phyloP scores from a whole-genome alignment of 2,329 filamentous ascomycete species.

The Trichoderma harzianum region DNA sequence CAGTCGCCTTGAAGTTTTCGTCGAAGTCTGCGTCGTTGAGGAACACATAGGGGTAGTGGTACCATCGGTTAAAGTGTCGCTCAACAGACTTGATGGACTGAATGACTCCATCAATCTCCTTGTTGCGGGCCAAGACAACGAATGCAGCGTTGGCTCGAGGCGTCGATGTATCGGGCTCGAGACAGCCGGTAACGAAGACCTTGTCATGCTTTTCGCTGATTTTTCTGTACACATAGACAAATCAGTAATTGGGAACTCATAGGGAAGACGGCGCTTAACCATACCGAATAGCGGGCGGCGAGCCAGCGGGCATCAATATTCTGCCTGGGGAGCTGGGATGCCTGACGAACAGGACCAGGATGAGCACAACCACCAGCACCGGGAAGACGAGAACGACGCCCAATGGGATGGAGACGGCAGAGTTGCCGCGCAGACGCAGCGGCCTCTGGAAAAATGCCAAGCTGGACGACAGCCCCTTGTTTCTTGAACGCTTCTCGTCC shows the following conservation, averaged over 20 bases:
- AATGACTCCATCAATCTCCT: constrained; percentile 92
- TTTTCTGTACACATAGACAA: constrained; percentile 56
- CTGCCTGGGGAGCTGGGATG: constrained; percentile 80
- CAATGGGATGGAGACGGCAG: constrained; percentile 85
- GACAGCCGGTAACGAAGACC: constrained; percentile 88
- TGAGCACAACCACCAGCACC: constrained; percentile 83
- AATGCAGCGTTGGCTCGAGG: constrained; percentile 92
- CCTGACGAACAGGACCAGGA: constrained; percentile 82
- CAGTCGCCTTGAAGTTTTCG: constrained; percentile 82
- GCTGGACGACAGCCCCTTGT: constrained; percentile 43
- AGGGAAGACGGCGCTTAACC: constrained; percentile 27
- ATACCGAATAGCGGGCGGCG: constrained; percentile 86
- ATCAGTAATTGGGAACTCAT: constrained; percentile 18
- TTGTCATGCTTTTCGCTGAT: constrained; percentile 98
- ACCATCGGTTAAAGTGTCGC: constrained; percentile 98
- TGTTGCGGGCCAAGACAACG: constrained; percentile 91
- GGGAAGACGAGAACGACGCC: constrained; percentile 93
- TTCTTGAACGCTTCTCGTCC: constrained; percentile 48
- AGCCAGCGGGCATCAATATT: constrained; percentile 82
- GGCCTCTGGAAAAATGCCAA: constrained; percentile 83
- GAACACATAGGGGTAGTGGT: constrained; percentile 97
- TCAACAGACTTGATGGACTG: constrained; percentile 98
- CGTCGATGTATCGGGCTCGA: constrained; percentile 71
- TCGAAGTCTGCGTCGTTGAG: constrained; percentile 98
- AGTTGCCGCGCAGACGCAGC: constrained; percentile 86